Conservation (phyloP, 2,329 filamentous ascomycete genomes). For the Ophiocordyceps robertsii region DNA sequence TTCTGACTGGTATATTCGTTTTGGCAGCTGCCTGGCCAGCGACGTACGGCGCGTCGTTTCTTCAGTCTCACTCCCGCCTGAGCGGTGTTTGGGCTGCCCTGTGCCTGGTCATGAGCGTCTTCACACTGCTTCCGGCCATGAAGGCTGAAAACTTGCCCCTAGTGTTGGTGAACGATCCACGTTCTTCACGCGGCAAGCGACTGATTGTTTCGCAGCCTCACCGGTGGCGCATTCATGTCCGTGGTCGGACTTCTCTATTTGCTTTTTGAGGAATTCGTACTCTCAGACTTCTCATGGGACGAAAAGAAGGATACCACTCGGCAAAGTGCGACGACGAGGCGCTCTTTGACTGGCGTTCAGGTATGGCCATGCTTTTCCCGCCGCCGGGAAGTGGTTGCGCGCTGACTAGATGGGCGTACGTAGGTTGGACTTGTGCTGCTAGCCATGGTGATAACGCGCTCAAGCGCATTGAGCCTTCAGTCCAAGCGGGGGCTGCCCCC, state of each 20-base stretch:
- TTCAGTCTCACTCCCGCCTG: conserved; percentile 51
- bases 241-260: conserved; percentile 66
- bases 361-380: conserved; percentile 19
- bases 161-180: conserved; percentile 43
- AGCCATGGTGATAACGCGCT: conserved; percentile 74
- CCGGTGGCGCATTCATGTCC: conserved; percentile 69
- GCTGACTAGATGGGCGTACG: conserved; percentile 3
- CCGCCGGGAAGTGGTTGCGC: not conserved
- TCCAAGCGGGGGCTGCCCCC: conserved; percentile 72
- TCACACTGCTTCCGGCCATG: conserved; percentile 77
- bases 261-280: conserved; percentile 54
- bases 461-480: conserved; percentile 73
- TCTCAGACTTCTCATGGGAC: conserved; percentile 27
- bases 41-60: conserved; percentile 59
- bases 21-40: conserved; percentile 67
- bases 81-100: conserved; percentile 60
- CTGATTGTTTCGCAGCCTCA: conserved; percentile 34
- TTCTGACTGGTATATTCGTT: conserved; percentile 71
- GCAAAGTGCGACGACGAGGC: conserved; percentile 31
- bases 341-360: conserved; percentile 53
- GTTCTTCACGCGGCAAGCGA: too few relatives aligned
- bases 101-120: conserved; percentile 74
- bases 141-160: conserved; percentile 66
- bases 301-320: conserved; percentile 6
- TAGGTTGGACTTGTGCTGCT: conserved; percentile 66